phyloP scores from a whole-genome alignment of 257 asterid species.

The Cruciata laevipes region DNA sequence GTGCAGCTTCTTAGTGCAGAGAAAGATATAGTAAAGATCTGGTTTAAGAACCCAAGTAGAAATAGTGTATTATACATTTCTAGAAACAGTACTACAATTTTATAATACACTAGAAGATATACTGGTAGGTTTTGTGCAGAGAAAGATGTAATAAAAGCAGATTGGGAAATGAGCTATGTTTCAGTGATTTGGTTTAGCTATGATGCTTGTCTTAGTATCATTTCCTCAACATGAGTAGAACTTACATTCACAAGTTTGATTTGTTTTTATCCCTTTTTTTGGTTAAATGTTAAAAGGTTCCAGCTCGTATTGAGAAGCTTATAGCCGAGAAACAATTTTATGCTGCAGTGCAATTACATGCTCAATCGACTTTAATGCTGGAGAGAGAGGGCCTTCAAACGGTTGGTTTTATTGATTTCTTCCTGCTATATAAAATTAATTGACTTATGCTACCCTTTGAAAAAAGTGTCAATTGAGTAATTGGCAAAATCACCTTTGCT shows the following conservation, averaged over 20 bases:
- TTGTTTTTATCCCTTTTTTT: background rate
- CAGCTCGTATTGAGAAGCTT: constrained; percentile 92
- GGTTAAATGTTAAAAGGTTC: constrained; percentile 48
- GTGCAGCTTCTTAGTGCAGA: background rate
- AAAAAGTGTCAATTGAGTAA: background rate
- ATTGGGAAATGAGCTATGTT: background rate
- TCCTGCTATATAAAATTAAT: background rate
- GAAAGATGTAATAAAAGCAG: no score
- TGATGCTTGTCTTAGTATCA: background rate
- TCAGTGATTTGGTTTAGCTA: background rate
- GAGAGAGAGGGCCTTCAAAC: constrained; percentile 98
- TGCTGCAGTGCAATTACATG: constrained; percentile 93
- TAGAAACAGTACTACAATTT: background rate
- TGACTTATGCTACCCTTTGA: background rate
- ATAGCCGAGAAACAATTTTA: constrained; percentile 86
- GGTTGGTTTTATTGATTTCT: constrained; percentile 40
- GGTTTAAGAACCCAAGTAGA: background rate
- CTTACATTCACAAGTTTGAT: constrained; percentile 15
- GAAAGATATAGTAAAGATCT: background rate
- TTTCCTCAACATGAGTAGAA: background rate
- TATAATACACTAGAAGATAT: background rate
- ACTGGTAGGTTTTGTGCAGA: background rate
- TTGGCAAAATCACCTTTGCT: background rate
- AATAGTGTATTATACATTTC: no score
- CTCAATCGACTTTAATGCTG: constrained; percentile 86